Percentiles rank a stretch among this genome's conserved stretches.
phyloP scores from a whole-genome alignment of 2,329 filamentous ascomycete genomes.

The Pseudogymnoascus sp. region DNA sequence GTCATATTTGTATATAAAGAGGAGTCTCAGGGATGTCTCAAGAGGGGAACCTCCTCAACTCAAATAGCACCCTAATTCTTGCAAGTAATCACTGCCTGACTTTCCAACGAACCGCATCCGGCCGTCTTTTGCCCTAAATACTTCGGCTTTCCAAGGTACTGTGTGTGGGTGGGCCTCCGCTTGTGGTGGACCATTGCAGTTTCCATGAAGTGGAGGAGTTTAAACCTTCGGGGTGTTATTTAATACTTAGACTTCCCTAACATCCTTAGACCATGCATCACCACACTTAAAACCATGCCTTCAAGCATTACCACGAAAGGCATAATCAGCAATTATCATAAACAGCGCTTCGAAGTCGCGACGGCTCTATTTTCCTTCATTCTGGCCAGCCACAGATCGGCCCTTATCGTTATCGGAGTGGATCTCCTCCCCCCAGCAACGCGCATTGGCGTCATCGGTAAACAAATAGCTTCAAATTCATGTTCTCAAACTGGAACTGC shows the following conservation, averaged over 20 bases:
- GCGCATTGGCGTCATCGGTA: conserved; percentile 15
- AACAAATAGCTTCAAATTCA: conserved; percentile 19
- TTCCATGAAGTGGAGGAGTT: conserved; percentile 10
- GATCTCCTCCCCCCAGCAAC: conserved; percentile 15
- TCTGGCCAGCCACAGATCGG: conserved; percentile 8
- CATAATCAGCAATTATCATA: conserved; percentile 3
- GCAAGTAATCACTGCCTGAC: background rate
- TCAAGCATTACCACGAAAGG: conserved; percentile 3
- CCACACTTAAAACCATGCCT: background rate
- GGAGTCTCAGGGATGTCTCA: conserved; percentile 5
- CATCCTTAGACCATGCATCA: background rate
- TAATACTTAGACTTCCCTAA: conserved; percentile 7
- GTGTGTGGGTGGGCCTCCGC: conserved; percentile 1
- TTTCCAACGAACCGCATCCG: background rate
- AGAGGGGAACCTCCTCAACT: background rate
- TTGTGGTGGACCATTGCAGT: conserved; percentile 4
- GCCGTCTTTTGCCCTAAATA: background rate
- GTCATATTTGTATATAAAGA: background rate
- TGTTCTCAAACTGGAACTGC: conserved; percentile 27
- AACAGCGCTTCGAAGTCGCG: background rate
- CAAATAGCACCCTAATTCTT: background rate
- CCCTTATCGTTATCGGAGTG: conserved; percentile 11
- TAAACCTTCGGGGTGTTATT: background rate
- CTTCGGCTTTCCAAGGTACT: background rate
- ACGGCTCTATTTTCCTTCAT: conserved; percentile 5